phyloP scores from a whole-genome alignment of 169 alveolate species.

The Plasmodium inui region DNA sequence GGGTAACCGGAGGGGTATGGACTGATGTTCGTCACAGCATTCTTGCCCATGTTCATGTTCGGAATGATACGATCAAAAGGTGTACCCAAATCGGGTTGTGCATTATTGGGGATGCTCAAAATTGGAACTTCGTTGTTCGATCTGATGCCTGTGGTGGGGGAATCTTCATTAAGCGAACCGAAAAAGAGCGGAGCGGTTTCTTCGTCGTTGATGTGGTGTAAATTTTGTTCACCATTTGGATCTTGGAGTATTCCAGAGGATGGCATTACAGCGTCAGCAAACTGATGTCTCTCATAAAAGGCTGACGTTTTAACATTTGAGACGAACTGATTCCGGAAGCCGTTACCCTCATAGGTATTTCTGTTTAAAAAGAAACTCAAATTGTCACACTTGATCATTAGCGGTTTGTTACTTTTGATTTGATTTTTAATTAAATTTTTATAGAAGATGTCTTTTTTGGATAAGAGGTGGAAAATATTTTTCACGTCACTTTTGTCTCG shows the following conservation, averaged over 20 bases:
- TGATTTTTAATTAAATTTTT: constrained; percentile 16
- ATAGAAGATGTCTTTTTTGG: constrained; percentile 37
- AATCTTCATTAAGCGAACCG: background rate
- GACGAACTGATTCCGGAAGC: background rate
- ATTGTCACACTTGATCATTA: constrained; percentile 28
- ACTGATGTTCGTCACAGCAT: background rate
- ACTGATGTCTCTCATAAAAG: background rate
- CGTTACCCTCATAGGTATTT: background rate
- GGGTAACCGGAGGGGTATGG: background rate
- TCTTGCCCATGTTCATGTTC: background rate
- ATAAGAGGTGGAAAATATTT: constrained; percentile 15
- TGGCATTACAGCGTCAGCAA: background rate
- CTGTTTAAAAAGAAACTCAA: constrained; percentile 14
- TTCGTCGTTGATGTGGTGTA: background rate
- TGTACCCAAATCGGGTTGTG: background rate
- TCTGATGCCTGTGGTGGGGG: background rate
- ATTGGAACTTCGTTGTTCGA: background rate
- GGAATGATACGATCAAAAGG: background rate
- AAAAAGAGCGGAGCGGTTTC: background rate
- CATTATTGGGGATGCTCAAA: background rate
- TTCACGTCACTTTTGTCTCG: constrained; percentile 2
- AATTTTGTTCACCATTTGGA: background rate
- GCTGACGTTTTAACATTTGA: background rate
- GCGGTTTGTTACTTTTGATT: constrained; percentile 20
- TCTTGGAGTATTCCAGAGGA: background rate